These are phyloP conservation scores for Sarocladium kiliense DNA, from an alignment of 2,329 filamentous ascomycete genomes.

Conservation along the genomic window DNA sequence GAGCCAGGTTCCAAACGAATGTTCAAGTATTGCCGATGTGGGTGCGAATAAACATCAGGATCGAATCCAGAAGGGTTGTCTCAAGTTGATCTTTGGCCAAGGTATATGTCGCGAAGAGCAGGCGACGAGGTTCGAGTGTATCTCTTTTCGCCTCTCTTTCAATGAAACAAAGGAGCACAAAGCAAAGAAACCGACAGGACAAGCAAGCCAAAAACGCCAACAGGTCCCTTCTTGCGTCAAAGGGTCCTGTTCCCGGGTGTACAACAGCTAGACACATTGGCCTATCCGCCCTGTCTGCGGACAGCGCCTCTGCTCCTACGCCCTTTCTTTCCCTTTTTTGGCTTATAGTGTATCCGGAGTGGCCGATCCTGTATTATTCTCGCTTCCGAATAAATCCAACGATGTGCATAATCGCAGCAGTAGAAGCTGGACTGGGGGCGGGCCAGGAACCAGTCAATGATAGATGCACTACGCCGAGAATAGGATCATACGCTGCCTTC, in stretches of 20 bases:
- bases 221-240: neutral
- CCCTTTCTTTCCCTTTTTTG: neutral
- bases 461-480: neutral
- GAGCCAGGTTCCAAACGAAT: neutral
- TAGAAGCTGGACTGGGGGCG: neutral
- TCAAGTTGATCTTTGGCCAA: no score
- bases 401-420: neutral
- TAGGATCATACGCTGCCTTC: no score
- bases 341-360: neutral
- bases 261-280: constrained; percentile 1
- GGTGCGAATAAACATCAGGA: neutral
- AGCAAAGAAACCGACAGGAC: neutral
- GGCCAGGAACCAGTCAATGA: neutral
- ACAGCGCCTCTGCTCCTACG: neutral
- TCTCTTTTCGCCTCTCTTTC: neutral
- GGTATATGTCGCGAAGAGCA: no score
- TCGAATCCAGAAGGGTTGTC: no score
- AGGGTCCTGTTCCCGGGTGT: constrained; percentile 6
- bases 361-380: no score
- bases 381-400: no score
- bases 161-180: neutral
- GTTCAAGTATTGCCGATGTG: constrained; percentile 5
- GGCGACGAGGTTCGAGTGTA: neutral
- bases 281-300: neutral
- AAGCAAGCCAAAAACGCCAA: neutral